Percentiles rank a stretch among this genome's conserved stretches.
phyloP scores from a whole-genome alignment of 106 monocot species.

The Acorus calamus region DNA sequence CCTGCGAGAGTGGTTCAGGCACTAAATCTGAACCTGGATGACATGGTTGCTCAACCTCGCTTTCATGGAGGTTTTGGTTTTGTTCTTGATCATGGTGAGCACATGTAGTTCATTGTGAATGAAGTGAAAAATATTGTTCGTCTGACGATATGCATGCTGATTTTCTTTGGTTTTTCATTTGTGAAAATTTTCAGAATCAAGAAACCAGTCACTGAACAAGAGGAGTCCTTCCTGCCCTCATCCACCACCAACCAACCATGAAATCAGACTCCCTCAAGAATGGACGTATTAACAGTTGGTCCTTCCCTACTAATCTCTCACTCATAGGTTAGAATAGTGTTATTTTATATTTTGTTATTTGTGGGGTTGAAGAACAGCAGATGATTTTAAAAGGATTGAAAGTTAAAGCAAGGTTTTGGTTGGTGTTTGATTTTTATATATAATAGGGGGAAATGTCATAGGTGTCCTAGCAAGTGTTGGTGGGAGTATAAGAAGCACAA shows the following conservation, averaged over 20 bases:
- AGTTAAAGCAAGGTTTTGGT: too few relatives aligned
- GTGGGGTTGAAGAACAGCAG: too few relatives aligned
- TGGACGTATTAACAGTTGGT: constrained; percentile 17
- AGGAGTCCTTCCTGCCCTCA: not conserved
- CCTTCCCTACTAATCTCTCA: too few relatives aligned
- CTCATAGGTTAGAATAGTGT: too few relatives aligned
- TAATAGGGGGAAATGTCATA: too few relatives aligned
- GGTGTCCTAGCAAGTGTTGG: too few relatives aligned
- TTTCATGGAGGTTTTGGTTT: constrained; percentile 7
- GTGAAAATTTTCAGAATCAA: constrained; percentile 1
- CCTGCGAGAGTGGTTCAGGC: constrained; percentile 65
- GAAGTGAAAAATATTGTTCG: not conserved
- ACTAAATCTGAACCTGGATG: constrained; percentile 41
- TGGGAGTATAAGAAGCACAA: too few relatives aligned
- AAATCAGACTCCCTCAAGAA: constrained; percentile 20
- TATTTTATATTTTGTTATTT: too few relatives aligned
- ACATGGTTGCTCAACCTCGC: constrained; percentile 14
- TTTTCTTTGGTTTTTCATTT: not conserved
- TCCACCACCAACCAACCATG: not conserved
- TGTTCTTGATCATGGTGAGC: constrained; percentile 32
- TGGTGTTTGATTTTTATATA: too few relatives aligned
- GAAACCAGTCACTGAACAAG: constrained; percentile 4
- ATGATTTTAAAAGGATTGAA: too few relatives aligned
- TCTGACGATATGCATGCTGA: not conserved
- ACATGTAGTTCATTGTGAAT: not conserved